Conservation (phyloP, 2,329 filamentous ascomycete species). For the Boeremia lycopersici region DNA sequence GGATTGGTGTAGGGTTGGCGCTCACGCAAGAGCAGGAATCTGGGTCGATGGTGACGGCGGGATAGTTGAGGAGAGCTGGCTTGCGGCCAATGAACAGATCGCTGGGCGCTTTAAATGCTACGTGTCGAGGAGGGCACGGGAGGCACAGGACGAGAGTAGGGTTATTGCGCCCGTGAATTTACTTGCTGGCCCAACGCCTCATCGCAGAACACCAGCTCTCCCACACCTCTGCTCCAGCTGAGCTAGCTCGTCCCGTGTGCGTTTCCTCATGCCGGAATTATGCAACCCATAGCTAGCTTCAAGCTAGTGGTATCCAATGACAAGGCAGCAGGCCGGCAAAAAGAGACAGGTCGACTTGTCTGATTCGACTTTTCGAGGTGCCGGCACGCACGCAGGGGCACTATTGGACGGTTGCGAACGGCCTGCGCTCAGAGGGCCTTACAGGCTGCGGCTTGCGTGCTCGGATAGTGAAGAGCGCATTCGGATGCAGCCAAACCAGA, state of each 20-base stretch:
- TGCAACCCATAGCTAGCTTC: constrained; percentile 33
- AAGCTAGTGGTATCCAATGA: constrained; percentile 31
- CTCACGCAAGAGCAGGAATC: constrained; percentile 20
- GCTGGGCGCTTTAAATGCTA: constrained; percentile 4
- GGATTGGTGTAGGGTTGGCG: constrained; percentile 26
- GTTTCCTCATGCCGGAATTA: constrained; percentile 45
- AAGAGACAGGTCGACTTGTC: constrained; percentile 25
- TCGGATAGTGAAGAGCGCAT: constrained; percentile 22
- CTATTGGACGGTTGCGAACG: constrained; percentile 27
- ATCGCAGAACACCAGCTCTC: constrained; percentile 18
- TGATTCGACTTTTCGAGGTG: constrained; percentile 34
- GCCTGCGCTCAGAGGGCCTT: constrained; percentile 18
- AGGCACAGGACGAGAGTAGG: constrained; percentile 3
- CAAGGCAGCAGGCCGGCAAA: constrained; percentile 26
- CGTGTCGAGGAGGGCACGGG: constrained; percentile 1
- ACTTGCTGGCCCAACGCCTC: constrained; percentile 13
- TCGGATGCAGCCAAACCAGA: constrained; percentile 18
- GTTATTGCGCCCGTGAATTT: constrained; percentile 17
- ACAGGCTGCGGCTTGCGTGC: constrained; percentile 32
- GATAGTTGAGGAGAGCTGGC: not conserved
- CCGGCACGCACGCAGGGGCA: constrained; percentile 24
- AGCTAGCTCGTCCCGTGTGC: constrained; percentile 47
- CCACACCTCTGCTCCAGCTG: constrained; percentile 12
- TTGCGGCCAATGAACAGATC: not conserved
- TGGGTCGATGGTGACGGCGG: constrained; percentile 6